Base-by-base conservation (phyloP, 2,329 filamentous ascomycete species). In the Setomelanomma holmii region DNA sequence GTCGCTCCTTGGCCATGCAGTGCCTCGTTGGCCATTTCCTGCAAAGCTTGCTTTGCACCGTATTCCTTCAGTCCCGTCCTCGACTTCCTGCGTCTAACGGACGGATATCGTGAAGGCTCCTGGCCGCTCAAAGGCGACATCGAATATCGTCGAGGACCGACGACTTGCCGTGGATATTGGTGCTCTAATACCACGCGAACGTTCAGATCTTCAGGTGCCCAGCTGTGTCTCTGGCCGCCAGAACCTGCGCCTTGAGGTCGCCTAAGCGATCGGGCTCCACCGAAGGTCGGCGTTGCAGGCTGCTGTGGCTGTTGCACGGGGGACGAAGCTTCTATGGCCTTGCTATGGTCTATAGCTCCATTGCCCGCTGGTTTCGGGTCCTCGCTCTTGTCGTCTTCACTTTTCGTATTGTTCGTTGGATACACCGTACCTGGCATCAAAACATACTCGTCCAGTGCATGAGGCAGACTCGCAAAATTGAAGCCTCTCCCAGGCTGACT, bases 401-500 rank as follows among this genome's bases (percentile, higher is more conserved):
- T 42, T 4, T 46, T 53, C 16, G 54, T 57, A 8, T 54, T 51
- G 23, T 61, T 62, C 4, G 66, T 69, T 8, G 73, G 68, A 54
- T 74, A 76, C 20, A 74, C 74, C 23, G 75, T 76, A 4, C 78
- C 78, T 5, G 78, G 77, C 73, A 80, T 75, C 30, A 67, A 69
- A 2, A 79, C 77, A 49, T 79, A 80, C 19, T 79, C 73, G 39
- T 80, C 77, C 34, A 80, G 72, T 4, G 66, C 34, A 35, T 60
- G 61, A 33, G 71, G 72, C 22, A 80, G 43, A 10, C 69, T 68
- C 4, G 78, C 78, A 60, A 80, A 81, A 50, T 80, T 81, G 63
- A 79, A 81, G 0, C 78, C 77, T 24, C 63, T 67, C 4, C 55
- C 61, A 2, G 64, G 59, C 14, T 67, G 61, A 1, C 62, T 56